phyloP scores from a whole-genome alignment of 108 stramenopile species.

The Nitzschia palea region DNA sequence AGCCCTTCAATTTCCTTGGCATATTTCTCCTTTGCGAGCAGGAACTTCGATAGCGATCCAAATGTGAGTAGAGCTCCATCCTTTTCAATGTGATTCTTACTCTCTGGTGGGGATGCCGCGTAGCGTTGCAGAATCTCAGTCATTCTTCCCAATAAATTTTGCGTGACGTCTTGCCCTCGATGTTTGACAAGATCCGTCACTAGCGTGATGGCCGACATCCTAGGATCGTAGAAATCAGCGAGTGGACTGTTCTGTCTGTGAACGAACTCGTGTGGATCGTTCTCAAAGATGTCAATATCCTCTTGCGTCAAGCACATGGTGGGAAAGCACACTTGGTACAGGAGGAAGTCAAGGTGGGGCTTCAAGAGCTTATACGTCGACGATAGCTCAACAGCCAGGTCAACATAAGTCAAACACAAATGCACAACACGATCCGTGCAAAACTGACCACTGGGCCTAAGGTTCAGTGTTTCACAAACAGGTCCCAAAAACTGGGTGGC shows the following conservation, averaged over 20 bases:
- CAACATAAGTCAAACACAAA: conserved; percentile 91
- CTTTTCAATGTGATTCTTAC: conserved; percentile 87
- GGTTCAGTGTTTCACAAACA: conserved; percentile 88
- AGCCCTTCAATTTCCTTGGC: conserved; percentile 79
- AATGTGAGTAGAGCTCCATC: conserved; percentile 91
- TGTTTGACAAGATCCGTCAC: conserved; percentile 92
- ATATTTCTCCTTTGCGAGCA: conserved; percentile 84
- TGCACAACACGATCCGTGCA: conserved; percentile 96
- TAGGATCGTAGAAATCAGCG: conserved; percentile 94
- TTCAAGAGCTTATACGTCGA: conserved; percentile 96
- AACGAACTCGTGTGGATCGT: conserved; percentile 96
- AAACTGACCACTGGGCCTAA: conserved; percentile 86
- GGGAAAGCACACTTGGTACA: conserved; percentile 96
- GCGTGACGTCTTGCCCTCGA: conserved; percentile 89
- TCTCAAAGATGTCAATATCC: conserved; percentile 92
- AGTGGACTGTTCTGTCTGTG: conserved; percentile 92
- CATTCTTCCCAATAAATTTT: conserved; percentile 77
- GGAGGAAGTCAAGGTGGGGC: conserved; percentile 96
- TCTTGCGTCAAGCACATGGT: conserved; percentile 86
- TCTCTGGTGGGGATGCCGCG: conserved; percentile 60
- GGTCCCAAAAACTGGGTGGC: conserved; percentile 86
- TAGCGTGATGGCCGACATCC: conserved; percentile 91
- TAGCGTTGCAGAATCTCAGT: conserved; percentile 84
- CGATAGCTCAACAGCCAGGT: conserved; percentile 88
- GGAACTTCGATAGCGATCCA: conserved; percentile 80